Conservation (phyloP, 768 basidiomycete genomes). For the Pilatotrama ljubarskyi region DNA sequence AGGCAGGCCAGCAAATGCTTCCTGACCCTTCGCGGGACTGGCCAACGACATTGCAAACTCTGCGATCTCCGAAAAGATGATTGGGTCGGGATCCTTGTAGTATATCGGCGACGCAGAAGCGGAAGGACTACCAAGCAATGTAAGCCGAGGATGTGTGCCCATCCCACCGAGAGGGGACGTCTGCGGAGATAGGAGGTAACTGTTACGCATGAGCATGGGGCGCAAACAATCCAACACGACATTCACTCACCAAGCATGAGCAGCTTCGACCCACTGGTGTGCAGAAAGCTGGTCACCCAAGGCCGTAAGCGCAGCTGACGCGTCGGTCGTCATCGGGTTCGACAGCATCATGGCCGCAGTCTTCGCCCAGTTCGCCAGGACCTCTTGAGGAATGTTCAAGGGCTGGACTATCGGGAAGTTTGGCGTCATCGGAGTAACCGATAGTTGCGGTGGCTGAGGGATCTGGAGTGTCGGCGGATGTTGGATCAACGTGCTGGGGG, state of each 20-base stretch:
- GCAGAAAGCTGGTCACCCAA: slow-evolving; percentile 81
- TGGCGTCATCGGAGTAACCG: slow-evolving; percentile 61
- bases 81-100: slow-evolving; percentile 66
- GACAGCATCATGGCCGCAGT: slow-evolving; percentile 81
- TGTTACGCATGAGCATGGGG: slow-evolving; percentile 31
- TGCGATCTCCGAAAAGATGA: slow-evolving; percentile 85
- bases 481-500: slow-evolving; percentile 37
- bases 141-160: slow-evolving; percentile 66
- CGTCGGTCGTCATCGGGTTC: slow-evolving; percentile 65
- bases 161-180: slow-evolving; percentile 72
- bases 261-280: slow-evolving; percentile 78
- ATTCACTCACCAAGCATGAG: slow-evolving; percentile 83
- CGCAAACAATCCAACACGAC: not conserved
- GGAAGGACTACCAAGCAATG: slow-evolving; percentile 70
- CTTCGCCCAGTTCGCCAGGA: slow-evolving; percentile 81
- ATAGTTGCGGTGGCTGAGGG: slow-evolving; percentile 31
- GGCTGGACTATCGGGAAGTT: slow-evolving; percentile 49
- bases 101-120: slow-evolving; percentile 43
- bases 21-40: slow-evolving; percentile 79
- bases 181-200: slow-evolving; percentile 85
- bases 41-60: slow-evolving; percentile 87
- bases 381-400: slow-evolving; percentile 57
- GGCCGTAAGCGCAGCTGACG: slow-evolving; percentile 73
- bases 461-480: slow-evolving; percentile 41
- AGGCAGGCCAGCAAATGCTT: slow-evolving; percentile 77